Conservation (phyloP, 2,329 filamentous ascomycete genomes). For the Aphanocladium album region DNA sequence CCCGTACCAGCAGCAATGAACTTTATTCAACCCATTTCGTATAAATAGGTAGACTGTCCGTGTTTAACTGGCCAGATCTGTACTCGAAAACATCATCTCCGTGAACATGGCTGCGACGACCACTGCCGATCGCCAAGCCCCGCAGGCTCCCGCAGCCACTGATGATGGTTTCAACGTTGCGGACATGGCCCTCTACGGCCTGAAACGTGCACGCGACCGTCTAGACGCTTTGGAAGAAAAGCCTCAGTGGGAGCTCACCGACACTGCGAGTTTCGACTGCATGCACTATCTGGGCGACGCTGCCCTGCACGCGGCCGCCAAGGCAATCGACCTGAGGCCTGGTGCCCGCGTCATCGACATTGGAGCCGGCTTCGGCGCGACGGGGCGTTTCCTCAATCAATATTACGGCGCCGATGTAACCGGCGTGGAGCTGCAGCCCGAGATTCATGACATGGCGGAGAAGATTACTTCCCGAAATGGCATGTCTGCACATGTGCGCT, state of each 20-base stretch:
- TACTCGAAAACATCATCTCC: too few species aligned
- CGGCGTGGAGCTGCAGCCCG: conserved; percentile 19
- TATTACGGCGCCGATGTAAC: conserved; percentile 14
- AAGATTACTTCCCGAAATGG: conserved; percentile 15
- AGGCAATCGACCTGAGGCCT: conserved; percentile 13
- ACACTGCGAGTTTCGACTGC: conserved; percentile 20
- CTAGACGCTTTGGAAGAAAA: conserved; percentile 13
- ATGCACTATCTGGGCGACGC: conserved; percentile 21
- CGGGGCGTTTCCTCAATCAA: conserved; percentile 18
- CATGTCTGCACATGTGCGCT: conserved; percentile 10
- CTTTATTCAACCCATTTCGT: too few species aligned
- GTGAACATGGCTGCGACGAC: neutral
- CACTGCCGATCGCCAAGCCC: neutral
- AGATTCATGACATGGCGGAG: conserved; percentile 19
- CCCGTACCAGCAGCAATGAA: too few species aligned
- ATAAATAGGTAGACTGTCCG: too few species aligned
- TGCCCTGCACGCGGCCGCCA: conserved; percentile 17
- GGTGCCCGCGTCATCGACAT: conserved; percentile 17
- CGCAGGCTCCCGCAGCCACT: too few species aligned
- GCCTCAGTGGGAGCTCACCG: conserved; percentile 15
- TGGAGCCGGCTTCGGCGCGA: conserved; percentile 20
- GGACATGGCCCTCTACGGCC: conserved; percentile 8
- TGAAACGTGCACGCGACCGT: neutral
- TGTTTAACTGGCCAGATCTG: too few species aligned
- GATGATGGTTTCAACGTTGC: conserved; percentile 2